Evolutionary conservation across 2,329 filamentous ascomycete genomes (phyloP), one percentile per base, ranked within the genome.

Genomic region (Paradendryphiella salina): DNA sequence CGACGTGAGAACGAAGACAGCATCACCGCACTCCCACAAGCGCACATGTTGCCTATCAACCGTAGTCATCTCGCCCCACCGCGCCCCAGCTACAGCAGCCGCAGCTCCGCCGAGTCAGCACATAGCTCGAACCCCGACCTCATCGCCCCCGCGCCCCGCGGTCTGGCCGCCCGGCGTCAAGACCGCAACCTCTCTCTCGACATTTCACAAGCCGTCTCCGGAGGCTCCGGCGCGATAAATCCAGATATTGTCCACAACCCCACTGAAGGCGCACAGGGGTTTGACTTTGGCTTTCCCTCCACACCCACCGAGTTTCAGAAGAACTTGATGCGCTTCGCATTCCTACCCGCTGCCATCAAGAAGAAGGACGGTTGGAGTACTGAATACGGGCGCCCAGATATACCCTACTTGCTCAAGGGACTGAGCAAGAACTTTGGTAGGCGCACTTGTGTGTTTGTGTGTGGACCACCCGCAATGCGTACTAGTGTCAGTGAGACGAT

Each of bases 251-350:
- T 57, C 43, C 52, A 59, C 33, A 54, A 59, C 33, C 54, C 61
- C 11, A 47, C 39, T 13, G 51, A 51, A 26, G 47, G 46, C 35
- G 60, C 67, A 3, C 64, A 66, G 46, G 64, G 64, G 32, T 77
- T 77, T 56, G 77, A 79, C 60, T 78, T 79, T 61, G 90, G 90
- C 14, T 95, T 95, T 73, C 87, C 89, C 0, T 83, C 85, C 53
- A 92, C 90, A 20, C 90, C 91, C 6, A 92, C 89, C 0, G 86
- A 92, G 63, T 90, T 95, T 73, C 90, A 95, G 68, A 93, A 92
- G 79, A 90, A 85, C 62, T 77, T 95, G 41, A 93, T 96, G 85
- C 88, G 90, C 13, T 96, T 94, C 68, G 91, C 91, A 1, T 96
- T 95, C 70, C 83, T 92, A 54, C 81, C 74, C 13, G 77, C 76